A percentile compares a stretch with the other conserved stretches of the same genome.
phyloP scores from a whole-genome alignment of 495 filamentous ascomycete species.

The Margaritispora aquatica region DNA sequence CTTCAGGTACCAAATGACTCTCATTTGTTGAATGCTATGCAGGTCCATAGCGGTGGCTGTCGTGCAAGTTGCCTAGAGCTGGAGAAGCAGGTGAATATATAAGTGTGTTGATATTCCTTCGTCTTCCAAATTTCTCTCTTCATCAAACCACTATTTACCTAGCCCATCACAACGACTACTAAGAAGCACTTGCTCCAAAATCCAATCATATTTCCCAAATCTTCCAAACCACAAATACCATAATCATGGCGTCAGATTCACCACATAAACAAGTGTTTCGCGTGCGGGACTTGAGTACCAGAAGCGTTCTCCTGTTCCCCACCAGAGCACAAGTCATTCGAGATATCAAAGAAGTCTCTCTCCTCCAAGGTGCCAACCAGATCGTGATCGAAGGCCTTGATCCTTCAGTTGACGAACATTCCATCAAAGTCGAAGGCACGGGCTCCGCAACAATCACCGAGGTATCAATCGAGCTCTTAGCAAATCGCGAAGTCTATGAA shows the following conservation, averaged over 20 bases:
- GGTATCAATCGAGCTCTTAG: constrained; percentile 55
- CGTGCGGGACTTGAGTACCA: constrained; percentile 49
- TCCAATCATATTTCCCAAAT: not conserved
- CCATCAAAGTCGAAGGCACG: constrained; percentile 64
- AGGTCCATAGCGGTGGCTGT: not conserved
- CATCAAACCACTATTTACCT: not conserved
- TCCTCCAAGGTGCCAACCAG: constrained; percentile 51
- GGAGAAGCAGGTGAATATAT: not conserved
- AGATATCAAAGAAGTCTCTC: constrained; percentile 51
- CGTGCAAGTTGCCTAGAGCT: not conserved
- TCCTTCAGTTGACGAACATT: constrained; percentile 56
- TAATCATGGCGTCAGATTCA: constrained; percentile 12
- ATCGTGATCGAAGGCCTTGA: constrained; percentile 61
- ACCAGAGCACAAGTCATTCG: constrained; percentile 54
- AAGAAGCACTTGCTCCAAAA: not conserved
- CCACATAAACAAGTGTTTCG: constrained; percentile 37
- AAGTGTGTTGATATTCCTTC: not conserved
- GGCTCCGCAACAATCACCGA: constrained; percentile 59
- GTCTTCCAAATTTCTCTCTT: not conserved
- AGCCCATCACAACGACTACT: not conserved
- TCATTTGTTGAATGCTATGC: not conserved
- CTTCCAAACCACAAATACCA: no score
- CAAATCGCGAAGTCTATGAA: constrained; percentile 51
- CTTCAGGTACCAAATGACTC: not conserved
- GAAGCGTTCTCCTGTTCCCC: constrained; percentile 56